These are phyloP conservation scores for Paramecium biaurelia DNA, from an alignment of 73 alveolate genomes.

Conservation along the genomic window DNA sequence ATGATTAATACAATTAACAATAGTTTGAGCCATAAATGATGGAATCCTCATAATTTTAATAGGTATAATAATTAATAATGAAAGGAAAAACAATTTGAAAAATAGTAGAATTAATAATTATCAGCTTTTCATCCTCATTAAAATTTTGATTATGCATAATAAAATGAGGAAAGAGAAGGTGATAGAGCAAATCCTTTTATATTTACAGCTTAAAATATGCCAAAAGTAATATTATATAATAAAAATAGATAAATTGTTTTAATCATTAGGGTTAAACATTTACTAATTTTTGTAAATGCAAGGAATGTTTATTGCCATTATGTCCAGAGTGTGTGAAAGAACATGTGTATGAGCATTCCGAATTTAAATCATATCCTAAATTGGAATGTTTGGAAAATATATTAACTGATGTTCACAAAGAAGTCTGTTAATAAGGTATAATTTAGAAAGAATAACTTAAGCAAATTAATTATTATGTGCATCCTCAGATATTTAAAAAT, in stretches of 20 bases:
- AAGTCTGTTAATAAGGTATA: neutral
- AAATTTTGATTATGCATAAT: neutral
- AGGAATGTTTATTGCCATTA: neutral
- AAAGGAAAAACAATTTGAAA: neutral
- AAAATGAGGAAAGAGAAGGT: neutral
- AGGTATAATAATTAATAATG: neutral
- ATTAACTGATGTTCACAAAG: neutral
- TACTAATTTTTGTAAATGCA: neutral
- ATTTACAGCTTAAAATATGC: neutral
- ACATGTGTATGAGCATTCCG: slow-evolving; percentile 23
- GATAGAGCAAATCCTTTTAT: neutral
- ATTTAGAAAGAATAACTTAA: neutral
- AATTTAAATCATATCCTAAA: neutral
- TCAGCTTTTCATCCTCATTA: neutral
- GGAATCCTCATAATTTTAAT: neutral
- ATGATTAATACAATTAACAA: neutral
- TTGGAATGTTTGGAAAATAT: slow-evolving; percentile 9
- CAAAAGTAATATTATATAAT: neutral
- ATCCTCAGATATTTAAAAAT: neutral
- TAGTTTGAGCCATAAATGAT: neutral
- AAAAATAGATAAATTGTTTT: neutral
- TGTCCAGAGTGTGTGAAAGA: slow-evolving; percentile 38
- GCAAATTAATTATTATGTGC: neutral
- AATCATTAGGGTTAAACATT: slow-evolving; percentile 28
- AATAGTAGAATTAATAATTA: neutral